Percentiles rank a stretch among this genome's conserved stretches.
Evolutionary conservation across 352 stramenopile genomes (phyloP).

Genomic region (Blastocystis sp.): DNA sequence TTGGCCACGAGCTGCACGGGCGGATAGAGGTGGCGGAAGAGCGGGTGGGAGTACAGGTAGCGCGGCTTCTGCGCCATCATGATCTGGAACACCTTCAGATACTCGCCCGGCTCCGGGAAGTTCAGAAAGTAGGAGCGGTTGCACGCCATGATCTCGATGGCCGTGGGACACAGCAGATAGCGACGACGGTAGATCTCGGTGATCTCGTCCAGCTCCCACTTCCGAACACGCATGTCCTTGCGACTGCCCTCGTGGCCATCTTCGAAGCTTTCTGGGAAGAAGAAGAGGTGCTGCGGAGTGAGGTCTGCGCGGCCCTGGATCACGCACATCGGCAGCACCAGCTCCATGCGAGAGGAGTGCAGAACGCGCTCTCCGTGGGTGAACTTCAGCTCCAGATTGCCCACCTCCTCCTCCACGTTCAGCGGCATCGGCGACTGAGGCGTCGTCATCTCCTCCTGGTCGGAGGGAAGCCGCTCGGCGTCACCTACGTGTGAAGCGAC

Average conservation of each 20-base stretch:
- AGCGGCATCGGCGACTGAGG: background rate
- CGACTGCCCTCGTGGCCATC: constrained; percentile 45
- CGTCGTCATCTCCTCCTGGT: background rate
- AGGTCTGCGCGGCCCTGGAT: constrained; percentile 47
- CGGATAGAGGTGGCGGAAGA: constrained; percentile 39
- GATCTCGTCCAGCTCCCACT: constrained; percentile 50
- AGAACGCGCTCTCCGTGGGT: constrained; percentile 53
- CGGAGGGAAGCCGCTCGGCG: background rate
- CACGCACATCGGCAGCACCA: constrained; percentile 60
- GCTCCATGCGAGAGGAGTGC: constrained; percentile 23
- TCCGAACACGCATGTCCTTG: constrained; percentile 34
- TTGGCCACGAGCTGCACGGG: constrained; percentile 43
- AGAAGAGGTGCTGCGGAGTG: constrained; percentile 20
- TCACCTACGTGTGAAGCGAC: background rate
- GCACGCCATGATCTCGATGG: constrained; percentile 25
- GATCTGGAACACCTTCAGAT: constrained; percentile 50
- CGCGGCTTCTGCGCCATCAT: constrained; percentile 37
- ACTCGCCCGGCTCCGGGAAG: background rate
- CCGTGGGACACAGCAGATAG: constrained; percentile 48
- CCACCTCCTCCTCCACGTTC: constrained; percentile 38
- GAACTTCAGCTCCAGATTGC: constrained; percentile 55
- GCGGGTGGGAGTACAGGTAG: background rate
- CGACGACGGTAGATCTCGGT: constrained; percentile 50
- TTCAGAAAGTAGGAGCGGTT: constrained; percentile 58
- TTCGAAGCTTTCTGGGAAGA: constrained; percentile 49